These are phyloP conservation scores for Acer negundo DNA, from an alignment of 345 rosid species.

Conservation along the genomic window DNA sequence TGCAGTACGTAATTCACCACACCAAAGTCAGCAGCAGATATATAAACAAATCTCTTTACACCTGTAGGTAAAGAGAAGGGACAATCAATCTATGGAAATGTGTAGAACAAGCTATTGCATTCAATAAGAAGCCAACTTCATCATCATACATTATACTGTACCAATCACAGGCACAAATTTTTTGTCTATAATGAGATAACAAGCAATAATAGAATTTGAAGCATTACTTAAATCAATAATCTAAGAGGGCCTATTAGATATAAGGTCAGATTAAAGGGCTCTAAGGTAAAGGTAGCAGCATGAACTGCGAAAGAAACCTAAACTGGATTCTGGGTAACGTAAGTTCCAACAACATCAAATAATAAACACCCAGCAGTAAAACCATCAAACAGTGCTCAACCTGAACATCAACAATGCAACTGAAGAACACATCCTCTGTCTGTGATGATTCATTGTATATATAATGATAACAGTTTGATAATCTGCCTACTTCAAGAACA, in stretches of 20 bases:
- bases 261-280: too few species aligned
- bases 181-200: neutral
- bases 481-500: neutral
- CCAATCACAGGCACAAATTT: neutral
- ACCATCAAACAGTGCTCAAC: too few species aligned
- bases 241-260: too few species aligned
- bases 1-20: slow-evolving; percentile 67
- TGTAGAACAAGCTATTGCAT: neutral
- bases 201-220: neutral
- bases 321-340: neutral
- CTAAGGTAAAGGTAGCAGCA: neutral
- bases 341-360: neutral
- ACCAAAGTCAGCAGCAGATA: slow-evolving; percentile 96
- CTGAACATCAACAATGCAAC: too few species aligned
- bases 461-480: neutral
- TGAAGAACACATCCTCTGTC: neutral
- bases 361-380: neutral
- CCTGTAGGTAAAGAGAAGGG: slow-evolving; percentile 39
- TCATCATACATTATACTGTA: neutral
- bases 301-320: neutral
- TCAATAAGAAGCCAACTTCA: neutral
- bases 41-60: slow-evolving; percentile 82
- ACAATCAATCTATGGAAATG: neutral
- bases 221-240: neutral
- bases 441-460: neutral